Evolutionary conservation across 768 basidiomycete genomes (phyloP).

Genomic region (Termitomyces sp.): DNA sequence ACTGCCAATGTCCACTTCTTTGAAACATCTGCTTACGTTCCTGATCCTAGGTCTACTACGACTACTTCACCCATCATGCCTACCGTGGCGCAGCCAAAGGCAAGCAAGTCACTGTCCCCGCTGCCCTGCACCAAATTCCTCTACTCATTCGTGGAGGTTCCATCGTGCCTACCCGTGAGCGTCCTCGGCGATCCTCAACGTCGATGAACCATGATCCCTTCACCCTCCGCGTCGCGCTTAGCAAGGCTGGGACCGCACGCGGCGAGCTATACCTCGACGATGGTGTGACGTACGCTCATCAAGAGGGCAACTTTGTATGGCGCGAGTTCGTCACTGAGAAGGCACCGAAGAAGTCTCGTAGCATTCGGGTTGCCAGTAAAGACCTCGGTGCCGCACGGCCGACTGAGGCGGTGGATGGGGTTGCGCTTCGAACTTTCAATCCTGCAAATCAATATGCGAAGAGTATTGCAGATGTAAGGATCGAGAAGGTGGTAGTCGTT

Average conservation of each 20-base stretch:
- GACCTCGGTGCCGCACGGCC: constrained; percentile 50
- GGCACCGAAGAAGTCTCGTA: constrained; percentile 32
- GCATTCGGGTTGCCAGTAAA: constrained; percentile 46
- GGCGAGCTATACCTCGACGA: constrained; percentile 97
- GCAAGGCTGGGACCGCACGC: constrained; percentile 50
- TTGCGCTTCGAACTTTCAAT: constrained; percentile 46
- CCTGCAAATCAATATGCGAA: constrained; percentile 65
- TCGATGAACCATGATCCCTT: constrained; percentile 92
- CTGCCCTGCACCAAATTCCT: constrained; percentile 78
- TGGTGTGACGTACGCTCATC: constrained; percentile 77
- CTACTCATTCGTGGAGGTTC: constrained; percentile 89
- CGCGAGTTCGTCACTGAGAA: constrained; percentile 64
- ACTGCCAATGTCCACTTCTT: constrained; percentile 5
- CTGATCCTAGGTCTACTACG: constrained; percentile 75
- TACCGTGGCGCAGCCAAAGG: constrained; percentile 68
- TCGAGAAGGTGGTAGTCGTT: constrained; percentile 79
- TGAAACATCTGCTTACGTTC: no score
- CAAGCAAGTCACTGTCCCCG: constrained; percentile 69
- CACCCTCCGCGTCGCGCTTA: constrained; percentile 82
- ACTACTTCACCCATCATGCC: constrained; percentile 75
- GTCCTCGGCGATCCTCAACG: constrained; percentile 79
- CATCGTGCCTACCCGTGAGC: constrained; percentile 83
- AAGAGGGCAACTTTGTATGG: constrained; percentile 81
- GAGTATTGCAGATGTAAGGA: constrained; percentile 62
- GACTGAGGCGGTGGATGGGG: constrained; percentile 47